These are phyloP conservation scores for Nakazawaea ernobii DNA, from an alignment of 805 yeast genomes.

Conservation along the genomic window DNA sequence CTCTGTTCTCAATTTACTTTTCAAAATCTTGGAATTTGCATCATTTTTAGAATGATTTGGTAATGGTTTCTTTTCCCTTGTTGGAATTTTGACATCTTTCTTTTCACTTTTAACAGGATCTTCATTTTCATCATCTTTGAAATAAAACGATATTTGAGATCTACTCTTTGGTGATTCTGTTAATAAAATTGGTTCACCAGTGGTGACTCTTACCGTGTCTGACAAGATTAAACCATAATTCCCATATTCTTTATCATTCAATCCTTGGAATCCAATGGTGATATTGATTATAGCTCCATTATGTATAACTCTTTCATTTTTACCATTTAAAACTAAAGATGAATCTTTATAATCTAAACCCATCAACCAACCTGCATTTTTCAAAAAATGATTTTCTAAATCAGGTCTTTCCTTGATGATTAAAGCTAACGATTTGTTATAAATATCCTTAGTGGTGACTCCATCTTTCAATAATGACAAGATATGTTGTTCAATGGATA, in stretches of 20 bases:
- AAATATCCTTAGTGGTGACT: conserved; percentile 57
- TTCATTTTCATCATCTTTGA: conserved; percentile 64
- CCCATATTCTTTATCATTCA: conserved; percentile 47
- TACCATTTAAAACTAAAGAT: conserved; percentile 62
- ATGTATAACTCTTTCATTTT: conserved; percentile 59
- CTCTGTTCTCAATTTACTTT: conserved; percentile 75
- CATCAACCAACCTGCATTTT: conserved; percentile 80
- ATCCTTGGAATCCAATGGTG: conserved; percentile 69
- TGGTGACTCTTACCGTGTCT: conserved; percentile 73
- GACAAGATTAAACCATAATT: conserved; percentile 68
- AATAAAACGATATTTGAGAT: conserved; percentile 76
- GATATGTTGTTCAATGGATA: conserved; percentile 65
- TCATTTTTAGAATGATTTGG: conserved; percentile 33
- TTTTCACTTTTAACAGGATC: conserved; percentile 28
- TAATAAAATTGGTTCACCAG: conserved; percentile 54
- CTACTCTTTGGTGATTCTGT: conserved; percentile 70
- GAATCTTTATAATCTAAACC: conserved; percentile 90
- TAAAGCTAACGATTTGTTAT: conserved; percentile 53
- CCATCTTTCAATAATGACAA: conserved; percentile 61
- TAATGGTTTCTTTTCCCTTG: conserved; percentile 12
- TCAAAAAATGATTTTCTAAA: conserved; percentile 57
- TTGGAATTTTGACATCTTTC: conserved; percentile 17
- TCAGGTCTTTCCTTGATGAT: conserved; percentile 62
- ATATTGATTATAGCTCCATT: conserved; percentile 74
- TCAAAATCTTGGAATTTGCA: conserved; percentile 59